Base-by-base conservation (phyloP, 805 yeast genomes). In the Sugiyamaella americana region DNA sequence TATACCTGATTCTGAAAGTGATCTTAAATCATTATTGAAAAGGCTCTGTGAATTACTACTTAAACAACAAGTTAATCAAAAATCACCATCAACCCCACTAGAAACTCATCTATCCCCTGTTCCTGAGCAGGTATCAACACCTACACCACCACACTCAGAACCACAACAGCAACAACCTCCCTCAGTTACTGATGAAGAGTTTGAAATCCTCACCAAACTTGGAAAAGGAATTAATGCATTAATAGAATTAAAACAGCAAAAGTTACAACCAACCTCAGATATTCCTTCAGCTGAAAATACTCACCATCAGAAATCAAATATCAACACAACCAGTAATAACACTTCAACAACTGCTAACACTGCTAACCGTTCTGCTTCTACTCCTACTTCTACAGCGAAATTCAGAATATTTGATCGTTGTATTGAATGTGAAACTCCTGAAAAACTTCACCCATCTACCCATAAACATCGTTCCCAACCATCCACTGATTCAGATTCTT, bases 391-490 rank as follows among this genome's bases (percentile, higher is more conserved):
- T 18, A 18, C 41, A n/a, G n/a, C n/a, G n/a, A 29, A n/a, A 11
- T 29, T 29, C 20, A 5, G 20, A 21, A 16, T 20, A 38, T 23
- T 39, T 26, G 44, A 40, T 39, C 38, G 41, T 13, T 40, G 49
- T 30, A 20, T 24, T 20, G 23, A 24, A 5, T 37, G 32, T 26
- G 44, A 39, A 39, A 24, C 32, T 2, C 34, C 4, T 32, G 42
- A 37, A 6, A 16, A 4, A 17, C 29, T 26, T 20, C n/a, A 32
- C 4, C 6, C 4, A 22, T 17, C 13, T 36, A 19, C 10, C 32
- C 6, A 26, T 24, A 16, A 4, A 22, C 10, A 11, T 40, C 35
- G 41, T 11, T 17, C 16, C 40, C 18, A 8, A n/a, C 39, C 23
- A 24, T 13, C 20, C 23, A 24, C 17, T 21, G 40, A 13, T 35